These are phyloP conservation scores for Pleurotus giganteus DNA, from an alignment of 768 basidiomycete genomes.

Conservation along the genomic window DNA sequence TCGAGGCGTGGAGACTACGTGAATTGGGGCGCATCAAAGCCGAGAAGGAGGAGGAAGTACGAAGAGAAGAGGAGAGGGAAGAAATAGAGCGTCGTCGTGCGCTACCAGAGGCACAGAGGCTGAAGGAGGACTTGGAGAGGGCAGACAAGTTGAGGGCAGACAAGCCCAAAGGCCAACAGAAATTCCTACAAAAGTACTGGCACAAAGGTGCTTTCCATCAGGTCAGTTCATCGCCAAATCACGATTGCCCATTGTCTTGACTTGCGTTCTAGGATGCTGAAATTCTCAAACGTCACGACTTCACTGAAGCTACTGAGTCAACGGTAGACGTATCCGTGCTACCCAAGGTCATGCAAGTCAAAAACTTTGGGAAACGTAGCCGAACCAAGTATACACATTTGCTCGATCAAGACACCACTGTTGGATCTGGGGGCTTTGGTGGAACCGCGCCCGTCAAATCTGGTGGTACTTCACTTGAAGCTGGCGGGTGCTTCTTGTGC, in stretches of 20 bases:
- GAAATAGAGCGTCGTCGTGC: constrained; percentile 91
- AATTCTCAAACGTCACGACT: constrained; percentile 81
- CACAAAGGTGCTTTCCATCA: constrained; percentile 99
- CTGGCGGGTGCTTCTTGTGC: constrained; percentile 86
- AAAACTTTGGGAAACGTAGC: constrained; percentile 89
- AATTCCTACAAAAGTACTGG: constrained; percentile 97
- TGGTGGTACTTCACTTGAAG: constrained; percentile 53
- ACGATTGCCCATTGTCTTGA: constrained; percentile 4
- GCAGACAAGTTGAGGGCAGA: constrained; percentile 81
- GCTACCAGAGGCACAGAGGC: constrained; percentile 87
- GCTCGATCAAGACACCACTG: constrained; percentile 90
- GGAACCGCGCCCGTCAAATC: constrained; percentile 50
- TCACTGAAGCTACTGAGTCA: constrained; percentile 85
- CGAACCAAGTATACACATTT: constrained; percentile 97
- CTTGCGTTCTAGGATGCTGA: constrained; percentile 78
- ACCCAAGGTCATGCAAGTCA: constrained; percentile 96
- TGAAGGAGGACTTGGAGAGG: constrained; percentile 88
- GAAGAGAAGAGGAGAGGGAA: constrained; percentile 79
- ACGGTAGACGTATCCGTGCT: constrained; percentile 85
- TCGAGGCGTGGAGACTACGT: constrained; percentile 94
- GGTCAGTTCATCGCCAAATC: constrained; percentile 37
- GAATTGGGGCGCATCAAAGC: constrained; percentile 92
- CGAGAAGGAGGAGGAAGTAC: constrained; percentile 87
- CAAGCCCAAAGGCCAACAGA: constrained; percentile 88
- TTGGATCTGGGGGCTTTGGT: constrained; percentile 60